Evolutionary conservation across 768 basidiomycete species (phyloP).

Genomic region (Fistulinella prunicolor): DNA sequence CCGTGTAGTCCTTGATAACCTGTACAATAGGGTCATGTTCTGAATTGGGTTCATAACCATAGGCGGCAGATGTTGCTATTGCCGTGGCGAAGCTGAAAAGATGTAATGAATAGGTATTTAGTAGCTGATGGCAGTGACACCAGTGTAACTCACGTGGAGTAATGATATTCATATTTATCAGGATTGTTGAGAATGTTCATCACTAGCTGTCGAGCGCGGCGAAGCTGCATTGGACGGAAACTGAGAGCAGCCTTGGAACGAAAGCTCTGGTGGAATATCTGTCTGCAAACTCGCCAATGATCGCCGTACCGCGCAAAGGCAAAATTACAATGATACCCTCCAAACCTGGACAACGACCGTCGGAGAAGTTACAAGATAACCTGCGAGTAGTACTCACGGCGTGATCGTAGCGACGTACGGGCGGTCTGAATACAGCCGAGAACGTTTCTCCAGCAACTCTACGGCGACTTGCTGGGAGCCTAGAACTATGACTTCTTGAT

Average conservation of each 20-base stretch:
- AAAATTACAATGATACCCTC: background rate
- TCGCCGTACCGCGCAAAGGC: constrained; percentile 5
- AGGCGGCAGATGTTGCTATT: constrained; percentile 1
- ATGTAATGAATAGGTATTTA: background rate
- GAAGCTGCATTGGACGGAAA: constrained; percentile 7
- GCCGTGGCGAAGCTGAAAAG: constrained; percentile 3
- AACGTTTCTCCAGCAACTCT: constrained; percentile 47
- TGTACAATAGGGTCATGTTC: constrained; percentile 7
- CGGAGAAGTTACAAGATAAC: background rate
- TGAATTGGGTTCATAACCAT: constrained; percentile 5
- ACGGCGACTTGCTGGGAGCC: constrained; percentile 39
- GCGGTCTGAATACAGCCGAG: constrained; percentile 47
- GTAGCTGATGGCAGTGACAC: too few relatives aligned
- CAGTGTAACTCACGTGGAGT: background rate
- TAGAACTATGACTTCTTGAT: constrained; percentile 42
- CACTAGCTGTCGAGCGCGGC: constrained; percentile 3
- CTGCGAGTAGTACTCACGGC: constrained; percentile 1
- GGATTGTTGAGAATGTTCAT: background rate
- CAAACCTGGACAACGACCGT: constrained; percentile 1
- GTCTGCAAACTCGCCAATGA: constrained; percentile 9
- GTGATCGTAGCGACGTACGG: constrained; percentile 26
- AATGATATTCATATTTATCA: background rate
- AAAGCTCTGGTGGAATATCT: constrained; percentile 13
- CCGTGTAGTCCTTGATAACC: background rate
- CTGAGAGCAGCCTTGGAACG: constrained; percentile 2